Evolutionary conservation across 2,329 filamentous ascomycete species (phyloP).

Genomic region (Fusarium sp.): DNA sequence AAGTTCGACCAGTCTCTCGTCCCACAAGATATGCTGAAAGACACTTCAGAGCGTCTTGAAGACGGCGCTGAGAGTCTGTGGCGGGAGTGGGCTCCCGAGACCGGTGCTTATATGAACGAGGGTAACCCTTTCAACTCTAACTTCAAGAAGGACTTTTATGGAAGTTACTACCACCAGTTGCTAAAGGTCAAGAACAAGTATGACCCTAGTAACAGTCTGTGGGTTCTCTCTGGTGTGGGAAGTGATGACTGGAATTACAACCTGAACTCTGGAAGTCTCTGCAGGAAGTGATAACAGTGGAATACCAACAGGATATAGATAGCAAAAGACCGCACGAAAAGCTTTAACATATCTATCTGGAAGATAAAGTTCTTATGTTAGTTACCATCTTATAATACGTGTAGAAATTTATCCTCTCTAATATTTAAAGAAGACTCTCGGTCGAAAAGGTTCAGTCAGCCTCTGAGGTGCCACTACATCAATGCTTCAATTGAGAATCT

Average conservation of each 20-base stretch:
- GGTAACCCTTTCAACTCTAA: neutral
- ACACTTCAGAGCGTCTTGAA: neutral
- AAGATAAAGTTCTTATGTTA: too few relatives aligned
- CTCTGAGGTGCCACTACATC: too few relatives aligned
- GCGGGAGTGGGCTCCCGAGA: neutral
- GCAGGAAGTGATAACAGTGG: too few relatives aligned
- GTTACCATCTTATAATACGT: too few relatives aligned
- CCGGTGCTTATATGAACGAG: neutral
- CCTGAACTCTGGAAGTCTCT: neutral
- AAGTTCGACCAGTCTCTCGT: neutral
- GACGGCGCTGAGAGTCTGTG: neutral
- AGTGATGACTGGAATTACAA: neutral
- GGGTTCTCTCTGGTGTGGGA: neutral
- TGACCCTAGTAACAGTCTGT: neutral
- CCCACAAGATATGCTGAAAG: neutral
- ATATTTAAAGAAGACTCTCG: too few relatives aligned
- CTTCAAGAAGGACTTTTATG: slow-evolving; percentile 1
- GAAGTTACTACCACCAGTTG: neutral
- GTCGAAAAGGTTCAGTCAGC: too few relatives aligned
- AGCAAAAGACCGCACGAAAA: too few relatives aligned
- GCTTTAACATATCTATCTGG: too few relatives aligned
- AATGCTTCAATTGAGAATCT: too few relatives aligned
- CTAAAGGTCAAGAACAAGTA: neutral
- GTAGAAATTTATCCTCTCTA: too few relatives aligned
- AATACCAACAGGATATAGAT: too few relatives aligned